Base-by-base conservation (phyloP, 768 basidiomycete genomes). In the Termitomyces sp. region DNA sequence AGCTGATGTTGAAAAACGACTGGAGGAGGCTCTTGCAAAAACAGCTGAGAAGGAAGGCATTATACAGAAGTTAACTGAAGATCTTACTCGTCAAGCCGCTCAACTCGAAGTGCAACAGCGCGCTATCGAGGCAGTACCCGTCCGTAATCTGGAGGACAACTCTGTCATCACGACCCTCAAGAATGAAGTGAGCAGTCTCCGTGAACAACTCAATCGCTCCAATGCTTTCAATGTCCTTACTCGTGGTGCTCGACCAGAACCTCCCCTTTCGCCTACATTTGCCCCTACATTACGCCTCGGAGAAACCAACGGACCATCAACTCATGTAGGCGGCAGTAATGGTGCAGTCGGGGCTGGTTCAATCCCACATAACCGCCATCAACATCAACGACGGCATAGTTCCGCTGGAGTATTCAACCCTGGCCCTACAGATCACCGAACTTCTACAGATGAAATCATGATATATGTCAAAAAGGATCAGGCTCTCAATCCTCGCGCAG, bases 201-300 rank as follows among this genome's bases (percentile, higher is more conserved):
- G 94, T 59, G 97, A 99, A 69, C 96, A 98, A 69, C 85, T 98
- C 63, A 95, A 95, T 66, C 86, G 96, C 34, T 87, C 93, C n/a
- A 94, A 95, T 68, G 93, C 97, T 9, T 82, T 97, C 65, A 93
- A 94, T 65, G 81, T 85, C 16, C 81, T 97, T 53, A 95, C 93
- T 12, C 85, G 88, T 63, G 85, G 88, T 33, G 71, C 82, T 45
- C 86, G 88, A 39, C 78, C 75, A 18, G 87, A 92, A 18, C 85
- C 86, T 22, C 90, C 91, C 4, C 75, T 85, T 24, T 94, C 93
- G 2, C 94, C 95, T 0, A 91, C 91, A 4, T 95, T 95, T 63
- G 87, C 89, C 9, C 91, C 95, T 46, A 81, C 81, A 36, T 78
- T 95, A 48, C 87, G 92, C 50, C 67, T 78, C 6, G 75, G 73